phyloP scores from a whole-genome alignment of 345 rosid species.

The Schrenkiella parvula region DNA sequence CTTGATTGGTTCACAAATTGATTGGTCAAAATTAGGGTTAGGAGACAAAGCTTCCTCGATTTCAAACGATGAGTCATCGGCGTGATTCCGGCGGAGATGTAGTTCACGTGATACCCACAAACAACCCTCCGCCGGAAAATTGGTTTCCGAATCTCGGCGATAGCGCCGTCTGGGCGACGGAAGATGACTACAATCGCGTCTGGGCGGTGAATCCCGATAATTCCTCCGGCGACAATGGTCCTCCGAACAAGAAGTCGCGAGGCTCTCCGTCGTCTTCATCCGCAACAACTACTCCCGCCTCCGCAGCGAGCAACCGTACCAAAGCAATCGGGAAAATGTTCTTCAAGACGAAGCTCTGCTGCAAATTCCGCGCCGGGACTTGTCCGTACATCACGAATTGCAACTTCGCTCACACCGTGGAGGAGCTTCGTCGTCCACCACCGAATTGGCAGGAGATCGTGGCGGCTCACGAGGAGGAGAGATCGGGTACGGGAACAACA shows the following conservation, averaged over 20 bases:
- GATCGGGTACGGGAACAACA: slow-evolving; percentile 21
- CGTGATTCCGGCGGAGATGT: slow-evolving; percentile 71
- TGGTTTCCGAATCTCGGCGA: slow-evolving; percentile 62
- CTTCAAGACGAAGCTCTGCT: slow-evolving; percentile 85
- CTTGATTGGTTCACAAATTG: neutral
- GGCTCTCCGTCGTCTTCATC: slow-evolving; percentile 51
- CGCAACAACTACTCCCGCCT: slow-evolving; percentile 25
- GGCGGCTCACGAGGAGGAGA: slow-evolving; percentile 40
- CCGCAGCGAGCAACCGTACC: slow-evolving; percentile 24
- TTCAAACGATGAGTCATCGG: slow-evolving; percentile 48
- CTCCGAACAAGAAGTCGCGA: slow-evolving; percentile 63
- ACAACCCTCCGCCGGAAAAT: slow-evolving; percentile 44
- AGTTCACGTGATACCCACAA: slow-evolving; percentile 62
- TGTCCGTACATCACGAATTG: slow-evolving; percentile 85
- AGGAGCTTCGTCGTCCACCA: slow-evolving; percentile 90
- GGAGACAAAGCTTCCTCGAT: neutral
- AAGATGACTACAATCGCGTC: slow-evolving; percentile 71
- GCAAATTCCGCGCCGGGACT: slow-evolving; percentile 57
- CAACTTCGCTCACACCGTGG: slow-evolving; percentile 86
- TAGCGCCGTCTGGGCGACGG: slow-evolving; percentile 79
- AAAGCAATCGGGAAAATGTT: slow-evolving; percentile 70
- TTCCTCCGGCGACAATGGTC: slow-evolving; percentile 35
- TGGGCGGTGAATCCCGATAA: slow-evolving; percentile 46
- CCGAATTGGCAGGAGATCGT: slow-evolving; percentile 93
- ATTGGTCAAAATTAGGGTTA: slow-evolving; percentile 37